Conservation (phyloP, 78 protist genomes). For the Isochrysis galbana region DNA sequence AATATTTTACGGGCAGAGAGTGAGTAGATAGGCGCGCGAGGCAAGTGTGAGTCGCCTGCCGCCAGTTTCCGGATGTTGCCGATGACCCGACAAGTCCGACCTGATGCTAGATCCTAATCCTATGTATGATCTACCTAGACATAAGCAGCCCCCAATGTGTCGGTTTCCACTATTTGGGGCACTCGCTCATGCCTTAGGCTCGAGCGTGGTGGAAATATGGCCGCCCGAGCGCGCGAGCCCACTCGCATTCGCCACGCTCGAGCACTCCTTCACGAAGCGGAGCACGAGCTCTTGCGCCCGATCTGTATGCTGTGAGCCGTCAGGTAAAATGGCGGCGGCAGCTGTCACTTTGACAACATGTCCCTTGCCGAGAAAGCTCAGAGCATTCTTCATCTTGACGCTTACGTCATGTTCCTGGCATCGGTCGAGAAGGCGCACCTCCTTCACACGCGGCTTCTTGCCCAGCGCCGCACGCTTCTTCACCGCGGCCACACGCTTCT, state of each 20-base stretch:
- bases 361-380: neutral
- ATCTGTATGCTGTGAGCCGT: neutral
- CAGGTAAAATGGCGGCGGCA: neutral
- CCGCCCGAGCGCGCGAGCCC: neutral
- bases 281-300: neutral
- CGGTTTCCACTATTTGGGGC: no score
- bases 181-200: no score
- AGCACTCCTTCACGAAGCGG: neutral
- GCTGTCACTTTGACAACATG: neutral
- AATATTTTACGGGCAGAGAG: no score
- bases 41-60: no score
- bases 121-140: no score
- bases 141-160: no score
- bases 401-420: neutral
- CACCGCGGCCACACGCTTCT: neutral
- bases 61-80: no score
- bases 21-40: no score
- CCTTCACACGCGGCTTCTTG: neutral
- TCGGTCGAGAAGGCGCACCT: neutral
- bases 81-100: no score
- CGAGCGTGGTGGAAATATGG: neutral
- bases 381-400: neutral
- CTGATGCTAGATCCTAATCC: no score
- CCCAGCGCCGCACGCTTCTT: neutral
- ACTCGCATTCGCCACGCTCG: neutral